Conservation (phyloP, 1,284 basidiomycete species). For the Megacollybia platyphylla region DNA sequence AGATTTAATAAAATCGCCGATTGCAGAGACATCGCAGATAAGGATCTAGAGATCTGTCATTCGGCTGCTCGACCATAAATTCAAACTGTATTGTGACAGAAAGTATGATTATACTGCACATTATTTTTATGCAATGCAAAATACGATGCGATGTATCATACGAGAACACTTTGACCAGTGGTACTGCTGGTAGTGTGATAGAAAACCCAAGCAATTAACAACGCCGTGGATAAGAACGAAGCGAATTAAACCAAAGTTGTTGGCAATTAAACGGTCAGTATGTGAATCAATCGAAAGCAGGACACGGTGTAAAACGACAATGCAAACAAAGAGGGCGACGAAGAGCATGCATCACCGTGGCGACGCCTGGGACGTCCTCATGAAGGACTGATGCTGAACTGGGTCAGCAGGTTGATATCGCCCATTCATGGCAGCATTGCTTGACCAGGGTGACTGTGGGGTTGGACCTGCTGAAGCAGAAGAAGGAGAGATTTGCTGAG, state of each 20-base stretch:
- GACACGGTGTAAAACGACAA: background rate
- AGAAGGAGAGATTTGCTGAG: constrained; percentile 10
- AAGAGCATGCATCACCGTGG: constrained; percentile 1
- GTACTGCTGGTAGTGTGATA: background rate
- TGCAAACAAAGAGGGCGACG: background rate
- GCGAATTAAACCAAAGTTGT: no score
- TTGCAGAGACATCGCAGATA: no score
- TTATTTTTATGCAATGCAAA: background rate
- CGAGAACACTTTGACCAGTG: background rate
- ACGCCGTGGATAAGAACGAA: no score
- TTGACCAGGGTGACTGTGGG: constrained; percentile 38
- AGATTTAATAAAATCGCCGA: no score
- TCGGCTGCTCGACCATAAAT: no score
- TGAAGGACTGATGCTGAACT: constrained; percentile 46
- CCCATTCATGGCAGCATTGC: constrained; percentile 12
- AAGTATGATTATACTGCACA: background rate
- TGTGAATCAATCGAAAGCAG: no score
- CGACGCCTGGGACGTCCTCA: constrained; percentile 17
- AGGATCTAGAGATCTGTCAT: no score
- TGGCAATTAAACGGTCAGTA: no score
- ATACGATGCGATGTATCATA: background rate
- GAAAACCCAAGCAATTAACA: no score
- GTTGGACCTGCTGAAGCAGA: constrained; percentile 11
- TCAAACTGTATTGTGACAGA: background rate
- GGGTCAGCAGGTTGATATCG: background rate